phyloP scores from a whole-genome alignment of 257 asterid genomes.

The Solanum clarkiae region DNA sequence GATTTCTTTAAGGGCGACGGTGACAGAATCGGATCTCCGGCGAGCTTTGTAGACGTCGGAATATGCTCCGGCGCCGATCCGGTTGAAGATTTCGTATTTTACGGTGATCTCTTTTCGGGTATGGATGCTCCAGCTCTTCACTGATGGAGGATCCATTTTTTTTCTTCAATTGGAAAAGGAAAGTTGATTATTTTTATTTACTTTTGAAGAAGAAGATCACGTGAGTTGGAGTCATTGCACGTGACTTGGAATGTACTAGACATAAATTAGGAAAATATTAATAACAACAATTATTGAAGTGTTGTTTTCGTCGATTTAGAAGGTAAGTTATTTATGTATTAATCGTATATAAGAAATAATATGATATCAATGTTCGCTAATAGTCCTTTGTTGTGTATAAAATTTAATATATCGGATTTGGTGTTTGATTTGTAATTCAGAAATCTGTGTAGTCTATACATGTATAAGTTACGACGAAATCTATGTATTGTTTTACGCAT shows the following conservation, averaged over 20 bases:
- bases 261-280: not conserved
- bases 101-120: slow-evolving; percentile 67
- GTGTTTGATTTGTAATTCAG: not conserved
- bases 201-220: not conserved
- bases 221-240: not conserved
- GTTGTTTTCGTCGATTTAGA: not conserved
- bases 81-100: slow-evolving; percentile 59
- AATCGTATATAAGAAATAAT: too few species aligned
- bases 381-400: not conserved
- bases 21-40: slow-evolving; percentile 59
- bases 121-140: slow-evolving; percentile 98
- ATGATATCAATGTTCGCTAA: not conserved
- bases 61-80: slow-evolving; percentile 91
- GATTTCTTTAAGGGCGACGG: slow-evolving; percentile 78
- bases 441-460: not conserved
- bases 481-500: not conserved
- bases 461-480: not conserved
- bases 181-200: not conserved
- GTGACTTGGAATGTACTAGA: not conserved
- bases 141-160: slow-evolving; percentile 8
- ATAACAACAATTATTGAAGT: not conserved
- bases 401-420: not conserved
- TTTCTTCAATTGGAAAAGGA: not conserved
- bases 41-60: slow-evolving; percentile 87
- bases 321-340: not conserved